Evolutionary conservation across 1,139 yeast genomes (phyloP), one percentile per base, ranked within the genome.

Genomic region (Suhomyces choctaworum): DNA sequence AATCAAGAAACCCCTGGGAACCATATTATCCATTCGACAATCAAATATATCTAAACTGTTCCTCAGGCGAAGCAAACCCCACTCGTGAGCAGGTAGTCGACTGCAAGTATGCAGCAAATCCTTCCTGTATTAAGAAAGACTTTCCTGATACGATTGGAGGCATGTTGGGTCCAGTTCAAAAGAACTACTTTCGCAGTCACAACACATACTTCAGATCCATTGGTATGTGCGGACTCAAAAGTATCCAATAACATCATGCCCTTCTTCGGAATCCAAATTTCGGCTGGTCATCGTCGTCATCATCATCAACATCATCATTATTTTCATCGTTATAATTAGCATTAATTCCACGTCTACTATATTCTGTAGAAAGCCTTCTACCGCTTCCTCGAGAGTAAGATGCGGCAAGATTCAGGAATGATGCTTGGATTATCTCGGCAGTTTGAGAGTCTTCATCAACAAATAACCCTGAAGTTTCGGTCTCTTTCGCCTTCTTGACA

Each of bases 191-290:
- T 39, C 64, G 60, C 27, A 62, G 60, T 26, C 80, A 75, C 49
- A 62, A 68, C 34, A 67, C 73, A 8, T 75, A 75, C 47, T 74
- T 75, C 47, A 59, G 78, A 37, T 56, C 54, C 21, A 52, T 75
- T 60, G 80, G 80, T 0, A 47, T 60, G 24, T 75, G 80, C 50
- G 76, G 77, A 2, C 48, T 69, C 24, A 27, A 7, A 24, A 16
- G 10, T 16, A 14, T 13, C 15, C 20, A 14, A 16, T 23, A 13
- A 19, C 9, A 5, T 31, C 22, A 31, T 17, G 29, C 15, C 15
- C 25, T 21, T 22, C 28, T 24, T 24, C 36, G 36, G 26, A 68
- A 68, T 13, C 69, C 62, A 51, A 69, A 69, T 36, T 51, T 55
- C n/a, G 71, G 70, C 36, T 63, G 62, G 31, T 58, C 66, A 30